phyloP scores from a whole-genome alignment of 257 asterid species.

The Misopates orontium region DNA sequence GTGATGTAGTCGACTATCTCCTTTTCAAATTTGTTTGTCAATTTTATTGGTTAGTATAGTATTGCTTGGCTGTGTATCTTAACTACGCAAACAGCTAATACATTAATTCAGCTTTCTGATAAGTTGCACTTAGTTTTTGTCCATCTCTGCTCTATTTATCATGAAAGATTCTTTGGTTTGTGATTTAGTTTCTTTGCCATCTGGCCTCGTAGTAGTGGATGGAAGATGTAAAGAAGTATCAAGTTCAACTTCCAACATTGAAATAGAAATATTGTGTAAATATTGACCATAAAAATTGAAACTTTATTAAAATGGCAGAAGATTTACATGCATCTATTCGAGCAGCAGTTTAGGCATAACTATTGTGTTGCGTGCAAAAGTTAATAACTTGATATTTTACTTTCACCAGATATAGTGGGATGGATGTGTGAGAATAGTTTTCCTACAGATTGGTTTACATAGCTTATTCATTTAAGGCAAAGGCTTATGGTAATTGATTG shows the following conservation, averaged over 20 bases:
- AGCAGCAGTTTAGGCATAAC: background rate
- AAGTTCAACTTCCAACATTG: background rate
- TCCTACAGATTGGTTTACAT: background rate
- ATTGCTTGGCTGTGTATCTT: background rate
- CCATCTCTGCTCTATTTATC: too few species aligned
- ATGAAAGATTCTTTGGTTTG: too few species aligned
- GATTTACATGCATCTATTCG: background rate
- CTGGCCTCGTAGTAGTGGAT: too few species aligned
- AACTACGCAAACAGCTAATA: background rate
- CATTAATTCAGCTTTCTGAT: too few species aligned
- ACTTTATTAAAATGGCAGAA: background rate
- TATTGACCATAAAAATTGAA: too few species aligned
- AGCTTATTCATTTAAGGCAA: background rate
- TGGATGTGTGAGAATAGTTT: background rate
- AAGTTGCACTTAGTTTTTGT: background rate
- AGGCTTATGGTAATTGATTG: background rate
- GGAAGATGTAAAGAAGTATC: background rate
- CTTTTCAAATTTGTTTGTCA: constrained; percentile 1
- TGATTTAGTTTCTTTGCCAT: too few species aligned
- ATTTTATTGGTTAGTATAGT: background rate
- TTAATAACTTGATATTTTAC: background rate
- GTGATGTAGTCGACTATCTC: background rate
- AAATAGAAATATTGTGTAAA: background rate
- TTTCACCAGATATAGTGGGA: background rate
- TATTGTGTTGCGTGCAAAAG: background rate